These are phyloP conservation scores for Tillandsia fasciculata DNA, from an alignment of 176 grass and related monocot genomes.

Conservation along the genomic window DNA sequence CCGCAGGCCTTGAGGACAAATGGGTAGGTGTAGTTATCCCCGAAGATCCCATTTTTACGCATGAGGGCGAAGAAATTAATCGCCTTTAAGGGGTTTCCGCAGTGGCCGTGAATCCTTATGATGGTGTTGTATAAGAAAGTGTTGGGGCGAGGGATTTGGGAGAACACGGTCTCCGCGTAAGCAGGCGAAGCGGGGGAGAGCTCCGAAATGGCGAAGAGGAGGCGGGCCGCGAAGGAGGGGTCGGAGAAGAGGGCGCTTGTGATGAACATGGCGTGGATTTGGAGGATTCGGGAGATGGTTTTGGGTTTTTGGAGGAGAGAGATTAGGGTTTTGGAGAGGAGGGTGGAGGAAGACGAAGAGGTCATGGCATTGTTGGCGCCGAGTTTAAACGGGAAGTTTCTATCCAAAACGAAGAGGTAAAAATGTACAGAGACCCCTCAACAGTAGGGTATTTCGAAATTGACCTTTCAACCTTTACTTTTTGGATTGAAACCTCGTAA, in stretches of 20 bases:
- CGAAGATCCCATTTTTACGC: constrained; percentile 21
- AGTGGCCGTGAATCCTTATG: constrained; percentile 32
- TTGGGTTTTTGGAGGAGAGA: constrained; percentile 29
- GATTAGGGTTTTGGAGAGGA: constrained; percentile 29
- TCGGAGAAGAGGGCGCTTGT: constrained; percentile 36
- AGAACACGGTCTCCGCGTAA: constrained; percentile 29
- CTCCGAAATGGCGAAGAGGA: constrained; percentile 28
- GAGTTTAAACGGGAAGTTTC: neutral
- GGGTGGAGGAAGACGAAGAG: constrained; percentile 12
- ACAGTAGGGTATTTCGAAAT: too few species aligned
- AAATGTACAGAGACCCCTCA: too few species aligned
- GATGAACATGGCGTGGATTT: constrained; percentile 46
- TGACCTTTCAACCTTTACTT: too few species aligned
- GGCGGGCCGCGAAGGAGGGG: constrained; percentile 33
- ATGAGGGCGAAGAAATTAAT: constrained; percentile 42
- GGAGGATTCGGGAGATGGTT: constrained; percentile 29
- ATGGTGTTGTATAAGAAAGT: constrained; percentile 58
- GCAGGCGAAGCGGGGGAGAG: constrained; percentile 7
- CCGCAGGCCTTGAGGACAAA: constrained; percentile 52
- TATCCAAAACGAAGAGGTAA: too few species aligned
- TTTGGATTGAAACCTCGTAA: too few species aligned
- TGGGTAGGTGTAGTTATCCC: constrained; percentile 60
- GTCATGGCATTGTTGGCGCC: neutral
- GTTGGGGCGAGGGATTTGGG: constrained; percentile 15
- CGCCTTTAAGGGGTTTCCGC: constrained; percentile 11